A percentile compares a stretch with the other conserved stretches of the same genome.
Conservation (phyloP, 164 flowering plant species). For the Vitis amurensis region DNA sequence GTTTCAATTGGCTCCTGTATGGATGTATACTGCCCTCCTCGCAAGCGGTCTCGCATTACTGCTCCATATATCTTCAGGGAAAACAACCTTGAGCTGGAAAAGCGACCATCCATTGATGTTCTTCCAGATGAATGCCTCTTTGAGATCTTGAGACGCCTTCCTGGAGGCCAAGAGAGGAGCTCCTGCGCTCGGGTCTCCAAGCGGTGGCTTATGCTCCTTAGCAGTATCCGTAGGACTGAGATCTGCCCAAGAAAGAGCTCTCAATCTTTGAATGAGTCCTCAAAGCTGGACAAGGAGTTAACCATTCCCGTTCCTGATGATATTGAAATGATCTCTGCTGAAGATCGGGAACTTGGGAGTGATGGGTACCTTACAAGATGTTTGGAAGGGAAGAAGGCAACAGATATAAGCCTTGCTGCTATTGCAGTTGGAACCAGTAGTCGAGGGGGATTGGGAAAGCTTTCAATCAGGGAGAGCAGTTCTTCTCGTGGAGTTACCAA, state of each 20-base stretch:
- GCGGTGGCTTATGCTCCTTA: constrained; percentile 67
- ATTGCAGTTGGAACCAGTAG: constrained; percentile 66
- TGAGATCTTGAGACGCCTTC: constrained; percentile 72
- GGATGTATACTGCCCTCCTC: constrained; percentile 49
- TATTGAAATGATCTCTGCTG: constrained; percentile 25
- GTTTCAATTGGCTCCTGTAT: constrained; percentile 32
- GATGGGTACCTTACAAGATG: constrained; percentile 68
- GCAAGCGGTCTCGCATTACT: constrained; percentile 51
- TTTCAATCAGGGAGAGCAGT: constrained; percentile 53
- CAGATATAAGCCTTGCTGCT: constrained; percentile 73
- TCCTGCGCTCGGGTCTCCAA: constrained; percentile 75
- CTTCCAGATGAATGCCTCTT: constrained; percentile 88
- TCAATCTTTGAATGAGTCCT: constrained; percentile 2
- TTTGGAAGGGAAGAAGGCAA: constrained; percentile 76
- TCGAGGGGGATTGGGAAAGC: constrained; percentile 79
- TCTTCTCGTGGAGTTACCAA: constrained; percentile 48
- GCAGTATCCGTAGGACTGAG: constrained; percentile 51
- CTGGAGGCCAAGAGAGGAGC: constrained; percentile 56
- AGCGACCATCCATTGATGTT: constrained; percentile 47
- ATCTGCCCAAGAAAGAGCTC: constrained; percentile 17
- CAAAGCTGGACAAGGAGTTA: constrained; percentile 4
- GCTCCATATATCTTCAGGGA: constrained; percentile 34
- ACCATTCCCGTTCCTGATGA: constrained; percentile 9
- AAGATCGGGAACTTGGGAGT: constrained; percentile 30
- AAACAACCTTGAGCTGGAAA: constrained; percentile 19